Evolutionary conservation across 2,329 filamentous ascomycete genomes (phyloP), one percentile per base, ranked within the genome.

Genomic region (Cercospora sojina): DNA sequence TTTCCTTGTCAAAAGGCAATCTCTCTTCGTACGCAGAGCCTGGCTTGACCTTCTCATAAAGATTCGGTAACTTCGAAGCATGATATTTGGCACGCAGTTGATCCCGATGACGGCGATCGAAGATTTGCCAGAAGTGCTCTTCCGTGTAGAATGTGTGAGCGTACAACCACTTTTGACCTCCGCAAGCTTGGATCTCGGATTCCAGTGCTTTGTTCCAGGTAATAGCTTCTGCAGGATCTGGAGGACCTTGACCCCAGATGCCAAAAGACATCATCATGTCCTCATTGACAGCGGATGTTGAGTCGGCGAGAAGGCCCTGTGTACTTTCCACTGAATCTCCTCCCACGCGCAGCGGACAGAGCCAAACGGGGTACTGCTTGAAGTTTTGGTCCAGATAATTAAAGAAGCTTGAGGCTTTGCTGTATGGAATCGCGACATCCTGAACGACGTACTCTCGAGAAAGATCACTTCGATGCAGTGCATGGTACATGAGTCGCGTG

Each of bases 161-260:
- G 77, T 96, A 96, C 18, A 95, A 81, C 90, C 91, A 95, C 80
- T 96, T 96, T 81, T 90, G 86, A 3, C 92, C 92, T 53, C 88
- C 87, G 0, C 95, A 84, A 70, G 87, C 83, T 59, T 81, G 81
- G 5, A 93, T 85, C 74, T 90, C 89, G 18, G 81, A 79, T 79
- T 96, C 92, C 20, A 96, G 83, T 47, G 83, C 84, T 35, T 88
- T 85, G 79, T 96, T 96, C 71, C 86, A 86, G 38, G 78, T 76
- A 2, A 93, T 82, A 73, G 93, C 93, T 12, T 41, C 3, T 6
- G n/a, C 31, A 32, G 29, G 23, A 23, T 61, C 59, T 12, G 18
- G 29, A 1, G 89, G 86, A 8, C 89, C 90, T 78, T 88, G 90
- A 10, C 91, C 91, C 92, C 92, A 96, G 51, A 96, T 85, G 27